Percentiles rank a stretch among this genome's conserved stretches.
Evolutionary conservation across 2,329 filamentous ascomycete genomes (phyloP).

Genomic region (Venturia carpophila): DNA sequence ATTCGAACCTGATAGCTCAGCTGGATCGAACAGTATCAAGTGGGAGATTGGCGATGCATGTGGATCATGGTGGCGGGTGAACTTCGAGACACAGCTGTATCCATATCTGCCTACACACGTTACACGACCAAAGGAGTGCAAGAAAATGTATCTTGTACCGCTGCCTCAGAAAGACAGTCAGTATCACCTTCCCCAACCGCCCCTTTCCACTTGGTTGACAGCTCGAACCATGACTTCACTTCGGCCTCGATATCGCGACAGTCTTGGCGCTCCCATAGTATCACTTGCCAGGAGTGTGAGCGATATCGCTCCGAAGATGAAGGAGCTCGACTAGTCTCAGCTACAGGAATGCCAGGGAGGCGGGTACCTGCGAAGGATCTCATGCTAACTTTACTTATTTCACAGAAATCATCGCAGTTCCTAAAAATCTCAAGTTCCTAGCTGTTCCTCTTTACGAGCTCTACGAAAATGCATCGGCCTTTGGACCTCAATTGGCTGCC

Average conservation of each 20-base stretch:
- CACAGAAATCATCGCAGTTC: constrained; percentile 84
- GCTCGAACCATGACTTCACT: neutral
- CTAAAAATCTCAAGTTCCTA: constrained; percentile 99
- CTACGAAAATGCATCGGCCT: constrained; percentile 92
- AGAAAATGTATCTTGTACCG: constrained; percentile 97
- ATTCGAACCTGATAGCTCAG: constrained; percentile 81
- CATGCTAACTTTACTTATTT: neutral
- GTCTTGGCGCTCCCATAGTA: neutral
- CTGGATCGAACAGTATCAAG: constrained; percentile 81
- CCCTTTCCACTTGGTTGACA: neutral
- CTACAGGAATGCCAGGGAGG: neutral
- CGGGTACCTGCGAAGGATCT: neutral
- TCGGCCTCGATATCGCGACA: neutral
- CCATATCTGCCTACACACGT: constrained; percentile 95
- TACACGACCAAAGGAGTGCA: constrained; percentile 95
- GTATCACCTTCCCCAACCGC: constrained; percentile 27
- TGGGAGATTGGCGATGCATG: constrained; percentile 94
- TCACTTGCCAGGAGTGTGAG: neutral
- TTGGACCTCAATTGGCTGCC: constrained; percentile 90
- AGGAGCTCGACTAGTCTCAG: neutral
- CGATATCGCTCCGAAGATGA: neutral
- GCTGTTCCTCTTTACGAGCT: constrained; percentile 95
- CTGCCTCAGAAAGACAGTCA: constrained; percentile 74
- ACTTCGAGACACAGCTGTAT: constrained; percentile 99
- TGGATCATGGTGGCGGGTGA: constrained; percentile 97